Evolutionary conservation across 164 flowering plant genomes (phyloP).

Genomic region (Macadamia tetraphylla): DNA sequence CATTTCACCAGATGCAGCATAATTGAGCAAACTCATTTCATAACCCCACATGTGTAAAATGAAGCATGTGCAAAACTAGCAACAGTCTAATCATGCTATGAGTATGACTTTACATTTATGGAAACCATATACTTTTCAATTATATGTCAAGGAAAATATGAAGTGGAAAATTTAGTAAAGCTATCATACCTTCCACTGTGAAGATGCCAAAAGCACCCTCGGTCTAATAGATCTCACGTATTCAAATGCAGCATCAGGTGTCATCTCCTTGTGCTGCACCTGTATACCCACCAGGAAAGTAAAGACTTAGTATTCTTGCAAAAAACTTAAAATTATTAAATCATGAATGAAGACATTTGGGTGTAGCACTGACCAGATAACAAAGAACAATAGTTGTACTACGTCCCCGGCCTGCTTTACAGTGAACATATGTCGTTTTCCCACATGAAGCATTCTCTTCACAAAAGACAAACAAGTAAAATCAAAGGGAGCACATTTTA

Average conservation of each 20-base stretch:
- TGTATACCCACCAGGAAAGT: slow-evolving; percentile 13
- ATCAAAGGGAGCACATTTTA: background rate
- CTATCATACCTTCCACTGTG: slow-evolving; percentile 73
- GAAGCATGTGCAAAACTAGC: too few relatives aligned
- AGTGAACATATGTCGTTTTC: slow-evolving; percentile 80
- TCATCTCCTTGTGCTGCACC: slow-evolving; percentile 81
- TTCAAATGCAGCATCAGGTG: slow-evolving; percentile 60
- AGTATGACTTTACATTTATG: too few relatives aligned
- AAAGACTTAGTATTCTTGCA: background rate
- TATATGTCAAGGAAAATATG: too few relatives aligned
- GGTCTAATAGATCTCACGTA: slow-evolving; percentile 70
- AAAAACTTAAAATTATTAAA: background rate
- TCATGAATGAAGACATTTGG: background rate
- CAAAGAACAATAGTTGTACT: slow-evolving; percentile 91
- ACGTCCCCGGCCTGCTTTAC: slow-evolving; percentile 94
- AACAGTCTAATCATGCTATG: too few relatives aligned
- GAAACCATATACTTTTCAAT: too few relatives aligned
- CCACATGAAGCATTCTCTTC: slow-evolving; percentile 48
- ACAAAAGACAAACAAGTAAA: slow-evolving; percentile 3
- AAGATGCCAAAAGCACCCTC: slow-evolving; percentile 76
- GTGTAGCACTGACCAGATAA: slow-evolving; percentile 55
- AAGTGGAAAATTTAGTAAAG: too few relatives aligned
- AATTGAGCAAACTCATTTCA: too few relatives aligned
- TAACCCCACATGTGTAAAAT: too few relatives aligned
- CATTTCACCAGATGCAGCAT: too few relatives aligned